These are phyloP conservation scores for Tetrapisispora taiwanensis DNA, from an alignment of 805 yeast species.

Conservation along the genomic window DNA sequence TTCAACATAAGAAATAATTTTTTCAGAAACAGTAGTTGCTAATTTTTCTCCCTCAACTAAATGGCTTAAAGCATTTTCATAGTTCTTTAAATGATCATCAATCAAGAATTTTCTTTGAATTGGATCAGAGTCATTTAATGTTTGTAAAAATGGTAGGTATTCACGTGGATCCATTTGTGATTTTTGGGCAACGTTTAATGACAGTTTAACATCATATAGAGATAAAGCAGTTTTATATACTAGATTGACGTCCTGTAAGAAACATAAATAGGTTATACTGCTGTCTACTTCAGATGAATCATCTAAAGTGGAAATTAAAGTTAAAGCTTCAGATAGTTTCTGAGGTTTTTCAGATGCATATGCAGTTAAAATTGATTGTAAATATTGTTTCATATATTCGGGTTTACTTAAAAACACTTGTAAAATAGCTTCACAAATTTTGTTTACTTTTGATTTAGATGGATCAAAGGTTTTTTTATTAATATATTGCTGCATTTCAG, in stretches of 20 bases:
- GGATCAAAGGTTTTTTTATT: slow-evolving; percentile 33
- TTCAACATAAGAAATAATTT: slow-evolving; percentile 58
- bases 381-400: slow-evolving; percentile 43
- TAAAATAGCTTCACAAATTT: slow-evolving; percentile 63
- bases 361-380: slow-evolving; percentile 79
- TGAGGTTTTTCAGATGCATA: slow-evolving; percentile 90
- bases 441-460: slow-evolving; percentile 53
- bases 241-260: slow-evolving; percentile 78
- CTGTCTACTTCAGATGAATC: slow-evolving; percentile 45
- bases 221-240: slow-evolving; percentile 75
- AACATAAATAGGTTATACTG: slow-evolving; percentile 75
- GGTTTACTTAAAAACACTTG: slow-evolving; percentile 41
- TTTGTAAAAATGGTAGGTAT: slow-evolving; percentile 83
- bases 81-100: slow-evolving; percentile 65
- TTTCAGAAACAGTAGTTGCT: slow-evolving; percentile 34
- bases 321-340: slow-evolving; percentile 63
- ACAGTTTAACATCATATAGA: slow-evolving; percentile 68
- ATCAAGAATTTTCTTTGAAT: slow-evolving; percentile 63
- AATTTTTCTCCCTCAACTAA: slow-evolving; percentile 39
- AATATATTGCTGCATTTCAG: slow-evolving; percentile 34
- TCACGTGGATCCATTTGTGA: slow-evolving; percentile 98
- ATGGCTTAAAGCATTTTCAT: slow-evolving; percentile 58
- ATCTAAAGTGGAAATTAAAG: slow-evolving; percentile 44
- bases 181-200: slow-evolving; percentile 83
- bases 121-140: slow-evolving; percentile 56